Evolutionary conservation across 139 green algal genomes (phyloP).

Genomic region (Volvox africanus): DNA sequence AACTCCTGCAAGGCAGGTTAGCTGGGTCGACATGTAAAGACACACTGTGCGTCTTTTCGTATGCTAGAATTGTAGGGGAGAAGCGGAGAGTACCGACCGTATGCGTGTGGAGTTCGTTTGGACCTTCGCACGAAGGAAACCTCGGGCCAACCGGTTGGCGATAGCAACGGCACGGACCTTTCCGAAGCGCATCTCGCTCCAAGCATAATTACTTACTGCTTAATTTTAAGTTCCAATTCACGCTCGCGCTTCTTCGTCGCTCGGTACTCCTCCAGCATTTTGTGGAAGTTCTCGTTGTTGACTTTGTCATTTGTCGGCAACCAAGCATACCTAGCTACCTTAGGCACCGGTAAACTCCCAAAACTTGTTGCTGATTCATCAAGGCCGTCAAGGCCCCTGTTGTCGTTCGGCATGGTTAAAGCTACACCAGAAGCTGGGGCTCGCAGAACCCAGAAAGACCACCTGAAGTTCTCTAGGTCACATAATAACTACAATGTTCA

Average conservation of each 20-base stretch:
- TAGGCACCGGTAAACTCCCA: slow-evolving; percentile 9
- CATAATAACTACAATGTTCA: no score
- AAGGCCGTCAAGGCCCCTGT: slow-evolving; percentile 35
- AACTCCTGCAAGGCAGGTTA: no score
- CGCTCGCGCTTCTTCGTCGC: slow-evolving; percentile 61
- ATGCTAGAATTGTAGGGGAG: no score
- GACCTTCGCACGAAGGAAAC: neutral
- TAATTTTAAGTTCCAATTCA: slow-evolving; percentile 65
- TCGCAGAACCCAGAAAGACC: no score
- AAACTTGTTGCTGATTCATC: slow-evolving; percentile 48
- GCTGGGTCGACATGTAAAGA: no score
- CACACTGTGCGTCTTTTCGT: no score
- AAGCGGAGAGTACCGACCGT: no score
- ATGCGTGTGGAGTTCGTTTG: no score
- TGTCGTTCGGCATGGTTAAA: slow-evolving; percentile 34
- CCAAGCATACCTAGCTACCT: slow-evolving; percentile 46
- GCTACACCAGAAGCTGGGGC: neutral
- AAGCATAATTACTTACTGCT: slow-evolving; percentile 58
- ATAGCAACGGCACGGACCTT: neutral
- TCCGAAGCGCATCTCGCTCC: neutral
- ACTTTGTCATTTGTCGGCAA: slow-evolving; percentile 53
- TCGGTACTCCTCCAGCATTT: slow-evolving; percentile 69
- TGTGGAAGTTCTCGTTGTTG: slow-evolving; percentile 70
- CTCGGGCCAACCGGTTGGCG: neutral
- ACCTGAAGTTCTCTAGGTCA: no score